Evolutionary conservation across 2,329 filamentous ascomycete species (phyloP).

Genomic region (Penicillium sp.): DNA sequence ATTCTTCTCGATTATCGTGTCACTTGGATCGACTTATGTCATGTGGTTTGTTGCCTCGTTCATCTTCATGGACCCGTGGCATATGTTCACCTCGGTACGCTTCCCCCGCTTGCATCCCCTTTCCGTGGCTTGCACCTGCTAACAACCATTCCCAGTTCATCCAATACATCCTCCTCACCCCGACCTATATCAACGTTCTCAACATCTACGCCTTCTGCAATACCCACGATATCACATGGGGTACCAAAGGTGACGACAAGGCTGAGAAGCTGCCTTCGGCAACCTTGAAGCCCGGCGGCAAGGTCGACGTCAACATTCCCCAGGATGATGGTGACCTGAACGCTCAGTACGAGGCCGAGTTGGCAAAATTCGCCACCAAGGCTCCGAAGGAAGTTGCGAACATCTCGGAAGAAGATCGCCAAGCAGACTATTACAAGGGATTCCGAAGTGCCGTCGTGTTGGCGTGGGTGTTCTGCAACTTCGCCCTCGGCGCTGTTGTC

Average conservation of each 20-base stretch:
- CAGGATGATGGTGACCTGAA: conserved; percentile 95
- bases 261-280: conserved; percentile 87
- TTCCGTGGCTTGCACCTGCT: neutral
- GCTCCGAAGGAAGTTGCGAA: conserved; percentile 67
- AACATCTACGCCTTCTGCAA: conserved; percentile 99
- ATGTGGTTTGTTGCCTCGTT: conserved; percentile 91
- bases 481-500: conserved; percentile 84
- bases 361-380: conserved; percentile 75
- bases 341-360: conserved; percentile 88
- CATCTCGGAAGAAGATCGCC: conserved; percentile 70
- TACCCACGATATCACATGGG: conserved; percentile 97
- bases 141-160: conserved; percentile 59
- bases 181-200: conserved; percentile 96
- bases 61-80: conserved; percentile 97
- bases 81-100: conserved; percentile 83
- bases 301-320: conserved; percentile 84
- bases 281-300: conserved; percentile 89
- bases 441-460: conserved; percentile 91
- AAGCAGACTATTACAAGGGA: conserved; percentile 98
- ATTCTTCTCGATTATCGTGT: conserved; percentile 93
- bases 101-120: neutral
- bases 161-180: conserved; percentile 93
- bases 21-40: conserved; percentile 87
- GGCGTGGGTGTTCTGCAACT: conserved; percentile 96
- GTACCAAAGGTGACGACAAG: conserved; percentile 97